These are phyloP conservation scores for Neurospora africana DNA, from an alignment of 495 filamentous ascomycete genomes.

Conservation along the genomic window DNA sequence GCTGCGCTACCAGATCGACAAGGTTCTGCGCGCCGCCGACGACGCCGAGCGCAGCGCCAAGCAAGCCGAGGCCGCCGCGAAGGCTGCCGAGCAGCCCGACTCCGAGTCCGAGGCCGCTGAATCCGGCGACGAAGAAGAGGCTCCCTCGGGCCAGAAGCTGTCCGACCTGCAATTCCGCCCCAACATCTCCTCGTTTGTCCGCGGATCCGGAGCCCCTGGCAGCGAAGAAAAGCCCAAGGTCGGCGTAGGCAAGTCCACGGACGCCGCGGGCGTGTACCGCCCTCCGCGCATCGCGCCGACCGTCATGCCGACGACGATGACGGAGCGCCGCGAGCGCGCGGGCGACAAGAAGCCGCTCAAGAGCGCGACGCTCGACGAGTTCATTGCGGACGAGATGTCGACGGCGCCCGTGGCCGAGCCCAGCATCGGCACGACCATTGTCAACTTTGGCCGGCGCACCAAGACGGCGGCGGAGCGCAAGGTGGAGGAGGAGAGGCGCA, in stretches of 20 bases:
- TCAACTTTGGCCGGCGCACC: constrained; percentile 56
- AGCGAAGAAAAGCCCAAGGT: constrained; percentile 20
- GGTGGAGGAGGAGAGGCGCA: constrained; percentile 58
- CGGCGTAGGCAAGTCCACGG: constrained; percentile 29
- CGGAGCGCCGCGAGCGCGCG: constrained; percentile 42
- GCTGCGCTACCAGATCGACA: constrained; percentile 80
- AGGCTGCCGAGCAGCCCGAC: constrained; percentile 21
- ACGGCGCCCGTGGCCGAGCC: constrained; percentile 66
- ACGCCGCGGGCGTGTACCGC: constrained; percentile 59
- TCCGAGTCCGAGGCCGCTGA: constrained; percentile 31
- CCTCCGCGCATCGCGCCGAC: constrained; percentile 78
- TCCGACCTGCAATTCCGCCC: constrained; percentile 56
- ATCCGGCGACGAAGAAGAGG: constrained; percentile 28
- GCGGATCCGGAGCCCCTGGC: constrained; percentile 18
- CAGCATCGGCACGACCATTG: constrained; percentile 74
- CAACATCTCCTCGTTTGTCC: constrained; percentile 44
- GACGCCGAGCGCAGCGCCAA: constrained; percentile 45
- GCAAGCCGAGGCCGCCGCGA: constrained; percentile 17
- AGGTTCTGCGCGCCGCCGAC: constrained; percentile 77
- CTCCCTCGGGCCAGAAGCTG: constrained; percentile 35
- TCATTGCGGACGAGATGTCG: constrained; percentile 69
- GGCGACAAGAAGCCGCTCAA: constrained; percentile 46
- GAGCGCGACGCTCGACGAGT: constrained; percentile 76
- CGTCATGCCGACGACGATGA: constrained; percentile 44
- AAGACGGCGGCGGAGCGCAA: constrained; percentile 60